These are phyloP conservation scores for Starmerella tilneyi DNA, from an alignment of 805 yeast genomes.

Conservation along the genomic window DNA sequence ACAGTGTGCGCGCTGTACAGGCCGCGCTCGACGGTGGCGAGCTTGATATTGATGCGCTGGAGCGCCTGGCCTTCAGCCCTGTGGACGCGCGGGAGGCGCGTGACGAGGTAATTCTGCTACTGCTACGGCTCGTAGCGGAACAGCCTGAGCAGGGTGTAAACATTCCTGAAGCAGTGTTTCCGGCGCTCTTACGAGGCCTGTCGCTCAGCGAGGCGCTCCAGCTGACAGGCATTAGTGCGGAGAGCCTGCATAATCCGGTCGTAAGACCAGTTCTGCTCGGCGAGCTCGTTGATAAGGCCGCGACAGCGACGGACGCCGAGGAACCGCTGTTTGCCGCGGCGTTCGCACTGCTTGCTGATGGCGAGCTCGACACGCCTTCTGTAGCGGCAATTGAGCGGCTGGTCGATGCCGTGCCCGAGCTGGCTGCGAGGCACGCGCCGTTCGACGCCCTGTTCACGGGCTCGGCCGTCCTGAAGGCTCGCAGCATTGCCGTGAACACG, in stretches of 20 bases:
- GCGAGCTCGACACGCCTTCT: constrained; percentile 12
- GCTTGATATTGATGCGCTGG: constrained; percentile 13
- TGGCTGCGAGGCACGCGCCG: constrained; percentile 12
- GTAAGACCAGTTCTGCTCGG: constrained; percentile 17
- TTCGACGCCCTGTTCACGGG: constrained; percentile 18
- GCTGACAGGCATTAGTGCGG: constrained; percentile 3
- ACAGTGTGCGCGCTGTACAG: constrained; percentile 5
- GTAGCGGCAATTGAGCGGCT: constrained; percentile 14
- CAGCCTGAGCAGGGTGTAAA: constrained; percentile 10
- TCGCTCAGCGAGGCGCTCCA: constrained; percentile 16
- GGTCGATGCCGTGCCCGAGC: constrained; percentile 3
- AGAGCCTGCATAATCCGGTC: constrained; percentile 9
- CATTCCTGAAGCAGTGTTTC: constrained; percentile 18
- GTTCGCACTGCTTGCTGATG: constrained; percentile 14
- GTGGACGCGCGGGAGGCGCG: constrained; percentile 5
- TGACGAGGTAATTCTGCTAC: constrained; percentile 16
- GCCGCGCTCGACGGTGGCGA: constrained; percentile 10
- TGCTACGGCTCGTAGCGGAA: constrained; percentile 11
- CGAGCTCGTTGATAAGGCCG: constrained; percentile 10
- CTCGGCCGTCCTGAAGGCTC: constrained; percentile 14
- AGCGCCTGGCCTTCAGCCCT: constrained; percentile 9
- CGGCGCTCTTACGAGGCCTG: constrained; percentile 13
- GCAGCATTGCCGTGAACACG: constrained; percentile 23
- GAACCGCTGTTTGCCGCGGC: constrained; percentile 7
- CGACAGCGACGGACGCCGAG: neutral